These are phyloP conservation scores for Ophiosphaerella narmari DNA, from an alignment of 2,329 filamentous ascomycete genomes.

Conservation along the genomic window DNA sequence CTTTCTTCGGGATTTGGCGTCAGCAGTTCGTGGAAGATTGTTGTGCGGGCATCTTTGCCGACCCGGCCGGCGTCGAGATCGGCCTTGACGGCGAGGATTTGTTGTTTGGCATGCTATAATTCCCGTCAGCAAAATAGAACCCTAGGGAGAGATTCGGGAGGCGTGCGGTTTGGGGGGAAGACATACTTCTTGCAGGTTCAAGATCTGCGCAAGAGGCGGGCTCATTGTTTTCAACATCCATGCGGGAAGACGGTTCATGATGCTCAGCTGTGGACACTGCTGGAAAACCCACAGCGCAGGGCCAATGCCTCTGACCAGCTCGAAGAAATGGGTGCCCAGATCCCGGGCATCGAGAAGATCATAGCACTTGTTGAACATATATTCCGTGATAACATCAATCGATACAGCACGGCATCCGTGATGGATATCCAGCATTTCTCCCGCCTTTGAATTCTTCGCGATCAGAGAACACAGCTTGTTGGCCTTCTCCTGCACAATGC, in stretches of 20 bases:
- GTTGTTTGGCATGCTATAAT: constrained; percentile 13
- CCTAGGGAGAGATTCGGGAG: constrained; percentile 1
- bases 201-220: constrained; percentile 45
- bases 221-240: constrained; percentile 43
- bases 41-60: constrained; percentile 29
- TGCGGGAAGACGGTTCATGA: constrained; percentile 4
- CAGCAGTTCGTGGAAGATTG: constrained; percentile 14
- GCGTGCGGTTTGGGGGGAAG: background rate
- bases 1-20: constrained; percentile 14
- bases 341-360: constrained; percentile 33
- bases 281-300: constrained; percentile 22
- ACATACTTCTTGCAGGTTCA: constrained; percentile 43
- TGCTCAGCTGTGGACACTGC: constrained; percentile 25
- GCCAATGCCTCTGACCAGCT: constrained; percentile 11
- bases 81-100: constrained; percentile 20
- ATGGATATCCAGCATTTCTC: constrained; percentile 26
- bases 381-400: constrained; percentile 22
- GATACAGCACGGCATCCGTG: constrained; percentile 34
- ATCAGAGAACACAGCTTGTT: constrained; percentile 40
- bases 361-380: too few species aligned
- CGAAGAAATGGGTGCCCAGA: constrained; percentile 45
- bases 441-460: constrained; percentile 23
- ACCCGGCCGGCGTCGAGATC: constrained; percentile 15
- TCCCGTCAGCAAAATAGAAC: constrained; percentile 7
- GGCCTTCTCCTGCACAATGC: constrained; percentile 44